Evolutionary conservation across 495 filamentous ascomycete species (phyloP).

Genomic region (Lindgomyces ingoldianus): DNA sequence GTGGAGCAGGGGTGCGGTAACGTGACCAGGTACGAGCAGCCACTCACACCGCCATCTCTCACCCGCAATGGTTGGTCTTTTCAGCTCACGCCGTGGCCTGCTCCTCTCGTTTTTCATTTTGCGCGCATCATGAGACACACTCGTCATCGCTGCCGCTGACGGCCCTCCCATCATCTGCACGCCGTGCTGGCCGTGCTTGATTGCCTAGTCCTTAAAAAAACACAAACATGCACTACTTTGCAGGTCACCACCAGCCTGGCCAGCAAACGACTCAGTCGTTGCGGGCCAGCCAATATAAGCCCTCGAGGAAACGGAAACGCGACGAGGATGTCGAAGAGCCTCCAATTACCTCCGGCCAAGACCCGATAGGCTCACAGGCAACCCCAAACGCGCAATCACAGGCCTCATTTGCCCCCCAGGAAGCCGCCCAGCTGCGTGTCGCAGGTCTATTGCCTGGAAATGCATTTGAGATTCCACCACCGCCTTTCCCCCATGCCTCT

Average conservation of each 20-base stretch:
- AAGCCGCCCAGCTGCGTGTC: constrained; percentile 30
- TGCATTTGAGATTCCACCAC: constrained; percentile 31
- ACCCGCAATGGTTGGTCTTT: not conserved
- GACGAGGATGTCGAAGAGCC: constrained; percentile 30
- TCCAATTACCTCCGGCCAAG: constrained; percentile 9
- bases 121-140: not conserved
- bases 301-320: constrained; percentile 35
- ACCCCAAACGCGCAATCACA: constrained; percentile 27
- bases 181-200: not conserved
- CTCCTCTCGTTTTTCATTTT: not conserved
- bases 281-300: constrained; percentile 31
- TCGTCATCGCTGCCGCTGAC: no score
- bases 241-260: constrained; percentile 16
- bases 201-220: not conserved
- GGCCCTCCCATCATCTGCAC: not conserved
- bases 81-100: not conserved
- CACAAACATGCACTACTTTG: constrained; percentile 37
- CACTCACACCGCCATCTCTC: not conserved
- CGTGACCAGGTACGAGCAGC: not conserved
- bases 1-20: not conserved
- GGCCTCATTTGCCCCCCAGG: constrained; percentile 10
- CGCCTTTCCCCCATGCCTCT: constrained; percentile 45
- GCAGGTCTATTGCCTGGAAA: constrained; percentile 31
- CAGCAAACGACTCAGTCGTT: constrained; percentile 32
- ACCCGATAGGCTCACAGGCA: not conserved